Evolutionary conservation across 1,284 basidiomycete genomes (phyloP), one percentile per base, ranked within the genome.

Genomic region (Leccinum fallax): DNA sequence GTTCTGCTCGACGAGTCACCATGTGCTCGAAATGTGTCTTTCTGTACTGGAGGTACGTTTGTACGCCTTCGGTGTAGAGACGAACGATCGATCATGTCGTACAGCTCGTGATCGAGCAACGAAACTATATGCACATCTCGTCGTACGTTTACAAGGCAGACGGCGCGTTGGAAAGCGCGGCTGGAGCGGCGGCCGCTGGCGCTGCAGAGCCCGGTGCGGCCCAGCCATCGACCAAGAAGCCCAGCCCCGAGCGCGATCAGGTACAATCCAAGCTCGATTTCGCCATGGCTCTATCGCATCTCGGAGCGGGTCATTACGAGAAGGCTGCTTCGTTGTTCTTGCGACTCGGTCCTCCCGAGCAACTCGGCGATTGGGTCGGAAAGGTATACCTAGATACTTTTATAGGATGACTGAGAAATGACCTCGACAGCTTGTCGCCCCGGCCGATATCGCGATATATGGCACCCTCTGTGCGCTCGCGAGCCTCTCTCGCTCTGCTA

Each of bases 141-240:
- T 93, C 92, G 4, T 95, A 95, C 72, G 87, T 95, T 49, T 93
- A 89, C 84, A 97, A 97, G 77, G 94, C 94, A 8, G 94, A 95
- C 61, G 87, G 90, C 0, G 92, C 94, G 1, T 80, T 96, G 30
- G 93, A 95, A 54, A 83, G 88, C 2, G 79, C 84, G 3, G 70
- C 76, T 5, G 67, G 77, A 30, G 51, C 51, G 5, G 26, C 26
- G 10, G 26, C 26, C 2, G 28, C 51, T 5, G 8, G 62, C 1
- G 62, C 69, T 13, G 60, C 34, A 7, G 61, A 57, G 7, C 38
- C 36, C 55, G 65, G 74, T 8, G 51, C 66, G 21, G 65, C 74
- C 10, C 68, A 74, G 38, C 59, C 76, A 15, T 76, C 79, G 77
- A 79, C 64, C 46, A 85, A 85, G 67, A 77, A 77, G 48, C 74